These are phyloP conservation scores for Pestalotiopsis sp. DNA, from an alignment of 2,329 filamentous ascomycete species.

Conservation along the genomic window DNA sequence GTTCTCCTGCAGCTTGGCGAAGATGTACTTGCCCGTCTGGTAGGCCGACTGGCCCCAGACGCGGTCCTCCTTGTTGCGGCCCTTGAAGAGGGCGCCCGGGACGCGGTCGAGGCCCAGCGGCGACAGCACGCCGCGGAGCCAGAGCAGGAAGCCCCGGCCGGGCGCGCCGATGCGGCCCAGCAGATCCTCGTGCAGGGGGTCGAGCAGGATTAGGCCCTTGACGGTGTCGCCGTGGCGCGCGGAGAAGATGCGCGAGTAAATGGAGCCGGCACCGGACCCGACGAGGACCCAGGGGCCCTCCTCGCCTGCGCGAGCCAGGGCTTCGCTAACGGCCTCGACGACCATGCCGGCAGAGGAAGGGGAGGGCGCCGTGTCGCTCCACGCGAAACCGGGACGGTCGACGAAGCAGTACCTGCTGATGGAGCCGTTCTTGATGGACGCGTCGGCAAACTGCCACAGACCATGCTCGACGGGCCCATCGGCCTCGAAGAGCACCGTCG, in stretches of 20 bases:
- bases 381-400: slow-evolving; percentile 87
- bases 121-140: slow-evolving; percentile 83
- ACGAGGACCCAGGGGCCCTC: slow-evolving; percentile 87
- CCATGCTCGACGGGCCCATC: slow-evolving; percentile 78
- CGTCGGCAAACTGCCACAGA: slow-evolving; percentile 79
- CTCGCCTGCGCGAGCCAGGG: slow-evolving; percentile 78
- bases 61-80: slow-evolving; percentile 79
- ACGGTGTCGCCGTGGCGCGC: slow-evolving; percentile 78
- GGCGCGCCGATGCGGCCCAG: slow-evolving; percentile 69
- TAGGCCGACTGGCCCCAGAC: slow-evolving; percentile 81
- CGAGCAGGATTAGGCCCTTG: slow-evolving; percentile 80
- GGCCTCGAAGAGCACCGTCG: slow-evolving; percentile 86
- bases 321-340: slow-evolving; percentile 86
- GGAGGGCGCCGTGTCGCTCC: slow-evolving; percentile 88
- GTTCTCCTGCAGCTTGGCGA: slow-evolving; percentile 90
- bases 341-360: slow-evolving; percentile 92
- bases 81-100: slow-evolving; percentile 78
- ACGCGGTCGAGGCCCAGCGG: slow-evolving; percentile 85
- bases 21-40: slow-evolving; percentile 82
- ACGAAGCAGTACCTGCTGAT: slow-evolving; percentile 93
- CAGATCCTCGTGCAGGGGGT: slow-evolving; percentile 87
- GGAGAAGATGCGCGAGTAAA: slow-evolving; percentile 91
- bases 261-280: slow-evolving; percentile 82
- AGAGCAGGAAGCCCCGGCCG: slow-evolving; percentile 78
- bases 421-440: slow-evolving; percentile 75